Base-by-base conservation (phyloP, 2,329 filamentous ascomycete genomes). In the Thelonectria olida region DNA sequence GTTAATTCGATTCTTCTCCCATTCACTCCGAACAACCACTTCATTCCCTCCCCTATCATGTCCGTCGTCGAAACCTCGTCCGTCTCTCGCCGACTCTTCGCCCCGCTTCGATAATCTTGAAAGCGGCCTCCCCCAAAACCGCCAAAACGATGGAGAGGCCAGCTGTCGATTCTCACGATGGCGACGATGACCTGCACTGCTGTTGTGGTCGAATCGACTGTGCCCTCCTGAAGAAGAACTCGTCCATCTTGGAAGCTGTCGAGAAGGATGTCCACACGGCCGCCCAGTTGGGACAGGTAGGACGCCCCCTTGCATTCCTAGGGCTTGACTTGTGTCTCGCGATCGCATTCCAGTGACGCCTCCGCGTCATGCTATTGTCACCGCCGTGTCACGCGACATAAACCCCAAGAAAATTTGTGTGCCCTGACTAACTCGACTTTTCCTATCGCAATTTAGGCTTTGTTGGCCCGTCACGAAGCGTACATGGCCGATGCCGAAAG, bases 401-500 rank as follows among this genome's bases (percentile, higher is more conserved):
- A 61, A 63, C 38, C 9, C 17, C 15, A 25, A 27, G 27, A 25
- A 45, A 27, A 7, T 13, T 17, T 25, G 44, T 42, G 13, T 12
- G 61, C 81, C 83, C 67, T 85, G 84, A 80, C 91, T 96, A 79
- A 96, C 88, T 54, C n/a, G n/a, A n/a, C n/a, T 91, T 88, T 28
- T 81, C 23, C 28, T 48, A 27, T 5, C 54, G 7, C 27, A 9
- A 78, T 90, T 61, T 89, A 98, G 96, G 93, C 93, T 62, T 85
- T 99, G 58, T 88, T 99, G 41, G 88, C 91, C 66, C 91, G 95
- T 72, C 94, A 99, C 85, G 94, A 98, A 82, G 89, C 92, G 61
- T 97, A 97, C 79, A 95, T 97, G 85, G 90, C 90, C 69, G 93
- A 97, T 76, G 93, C 94, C 61, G 93, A 97, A 81, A 88, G 89